Conservation (phyloP, 441 rosid species). For the Syzygium syzygioides region DNA sequence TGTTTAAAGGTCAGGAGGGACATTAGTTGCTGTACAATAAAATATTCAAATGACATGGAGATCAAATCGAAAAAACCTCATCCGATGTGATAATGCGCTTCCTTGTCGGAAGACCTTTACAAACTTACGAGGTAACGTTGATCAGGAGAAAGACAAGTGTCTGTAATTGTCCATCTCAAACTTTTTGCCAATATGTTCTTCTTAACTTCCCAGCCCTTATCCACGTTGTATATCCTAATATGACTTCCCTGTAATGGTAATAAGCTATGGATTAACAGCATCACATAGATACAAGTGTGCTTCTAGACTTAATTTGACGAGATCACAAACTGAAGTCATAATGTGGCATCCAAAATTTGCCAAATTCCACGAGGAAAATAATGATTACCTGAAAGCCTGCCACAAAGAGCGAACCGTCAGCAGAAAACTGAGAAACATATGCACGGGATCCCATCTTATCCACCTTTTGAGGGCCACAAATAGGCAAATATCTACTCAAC, state of each 20-base stretch:
- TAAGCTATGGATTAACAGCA: neutral
- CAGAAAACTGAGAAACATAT: conserved; percentile 73
- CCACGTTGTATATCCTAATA: conserved; percentile 72
- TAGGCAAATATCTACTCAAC: conserved; percentile 58
- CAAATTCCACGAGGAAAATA: neutral
- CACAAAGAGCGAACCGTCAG: conserved; percentile 68
- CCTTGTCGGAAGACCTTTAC: neutral
- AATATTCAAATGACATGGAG: neutral
- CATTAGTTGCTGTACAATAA: neutral
- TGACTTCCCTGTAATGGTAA: conserved; percentile 47
- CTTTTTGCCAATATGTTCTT: conserved; percentile 66
- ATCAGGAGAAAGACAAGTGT: conserved; percentile 83
- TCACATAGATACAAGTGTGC: neutral
- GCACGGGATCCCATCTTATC: conserved; percentile 45
- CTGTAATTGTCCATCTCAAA: conserved; percentile 82
- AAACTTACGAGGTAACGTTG: conserved; percentile 59
- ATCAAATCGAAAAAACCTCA: neutral
- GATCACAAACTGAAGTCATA: neutral
- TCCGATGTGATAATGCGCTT: neutral
- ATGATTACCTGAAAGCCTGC: conserved; percentile 58
- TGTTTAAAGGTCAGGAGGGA: neutral
- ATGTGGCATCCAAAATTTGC: neutral
- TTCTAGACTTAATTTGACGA: neutral
- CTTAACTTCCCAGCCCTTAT: conserved; percentile 67
- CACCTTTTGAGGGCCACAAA: conserved; percentile 47